A percentile compares a stretch with the other conserved stretches of the same genome.
Evolutionary conservation across 495 filamentous ascomycete species (phyloP).

Genomic region (Lophium mytilinum): DNA sequence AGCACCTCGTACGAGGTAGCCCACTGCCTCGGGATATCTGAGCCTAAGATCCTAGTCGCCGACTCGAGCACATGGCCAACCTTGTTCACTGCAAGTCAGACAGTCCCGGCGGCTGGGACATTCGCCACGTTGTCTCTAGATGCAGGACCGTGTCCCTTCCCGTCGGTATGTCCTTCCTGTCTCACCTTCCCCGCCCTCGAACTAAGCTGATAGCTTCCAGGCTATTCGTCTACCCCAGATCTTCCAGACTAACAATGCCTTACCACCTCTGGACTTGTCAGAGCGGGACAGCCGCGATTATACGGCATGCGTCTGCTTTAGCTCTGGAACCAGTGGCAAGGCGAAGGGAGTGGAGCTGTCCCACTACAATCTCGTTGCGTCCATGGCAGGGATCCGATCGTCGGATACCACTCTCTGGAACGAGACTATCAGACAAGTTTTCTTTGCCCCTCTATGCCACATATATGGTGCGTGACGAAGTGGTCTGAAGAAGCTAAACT

Average conservation of each 20-base stretch:
- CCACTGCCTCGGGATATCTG: conserved; percentile 5
- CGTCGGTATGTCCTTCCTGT: not conserved
- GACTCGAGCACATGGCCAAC: conserved; percentile 2
- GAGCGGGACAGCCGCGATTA: conserved; percentile 3
- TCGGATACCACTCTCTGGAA: conserved; percentile 2
- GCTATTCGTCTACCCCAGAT: not conserved
- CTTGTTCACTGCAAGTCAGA: not conserved
- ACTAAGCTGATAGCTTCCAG: not conserved
- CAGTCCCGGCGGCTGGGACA: not conserved
- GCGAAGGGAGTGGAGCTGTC: conserved; percentile 8
- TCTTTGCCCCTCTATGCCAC: conserved; percentile 1
- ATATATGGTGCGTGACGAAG: too few species aligned
- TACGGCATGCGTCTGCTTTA: conserved; percentile 8
- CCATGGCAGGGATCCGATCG: conserved; percentile 1
- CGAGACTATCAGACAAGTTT: not conserved
- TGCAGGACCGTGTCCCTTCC: too few species aligned
- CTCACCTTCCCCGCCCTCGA: too few species aligned
- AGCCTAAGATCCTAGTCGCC: not conserved
- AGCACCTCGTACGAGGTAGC: conserved; percentile 6
- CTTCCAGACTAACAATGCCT: not conserved
- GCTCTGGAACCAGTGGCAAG: conserved; percentile 15
- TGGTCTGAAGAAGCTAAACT: too few species aligned
- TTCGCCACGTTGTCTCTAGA: too few species aligned
- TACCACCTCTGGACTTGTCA: conserved; percentile 4
- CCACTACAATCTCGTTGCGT: conserved; percentile 6